These are phyloP conservation scores for Cladosporium cucumerinum DNA, from an alignment of 2,329 filamentous ascomycete species.

Conservation along the genomic window DNA sequence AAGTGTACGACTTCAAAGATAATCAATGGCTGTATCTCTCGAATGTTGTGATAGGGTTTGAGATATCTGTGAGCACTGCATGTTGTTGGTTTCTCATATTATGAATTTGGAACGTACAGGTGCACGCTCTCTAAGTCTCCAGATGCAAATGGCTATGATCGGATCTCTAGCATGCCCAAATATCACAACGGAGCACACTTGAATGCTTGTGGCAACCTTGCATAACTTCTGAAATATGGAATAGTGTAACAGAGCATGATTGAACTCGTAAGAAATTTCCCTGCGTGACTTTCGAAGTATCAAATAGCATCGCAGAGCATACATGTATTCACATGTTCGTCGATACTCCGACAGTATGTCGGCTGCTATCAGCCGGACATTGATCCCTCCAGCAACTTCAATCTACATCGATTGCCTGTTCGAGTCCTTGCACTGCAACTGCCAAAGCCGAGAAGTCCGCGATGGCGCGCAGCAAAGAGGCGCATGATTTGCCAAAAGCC, in stretches of 20 bases:
- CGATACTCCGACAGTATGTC: not conserved
- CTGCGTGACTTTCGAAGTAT: not conserved
- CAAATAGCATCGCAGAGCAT: not conserved
- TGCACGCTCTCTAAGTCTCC: no score
- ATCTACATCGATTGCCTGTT: not conserved
- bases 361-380: not conserved
- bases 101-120: no score
- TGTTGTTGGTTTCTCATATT: no score
- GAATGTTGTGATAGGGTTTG: no score
- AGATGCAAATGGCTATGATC: no score
- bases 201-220: not conserved
- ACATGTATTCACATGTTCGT: not conserved
- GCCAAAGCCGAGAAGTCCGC: not conserved
- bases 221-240: not conserved
- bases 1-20: not conserved
- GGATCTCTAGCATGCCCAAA: no score
- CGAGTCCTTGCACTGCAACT: not conserved
- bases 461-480: not conserved
- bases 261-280: not conserved
- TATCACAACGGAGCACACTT: no score
- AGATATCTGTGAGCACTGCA: no score
- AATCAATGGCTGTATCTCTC: no score
- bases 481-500: constrained; percentile 2
- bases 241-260: not conserved
- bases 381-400: not conserved